Evolutionary conservation across 768 basidiomycete species (phyloP).

Genomic region (Lactifluus piperatus): DNA sequence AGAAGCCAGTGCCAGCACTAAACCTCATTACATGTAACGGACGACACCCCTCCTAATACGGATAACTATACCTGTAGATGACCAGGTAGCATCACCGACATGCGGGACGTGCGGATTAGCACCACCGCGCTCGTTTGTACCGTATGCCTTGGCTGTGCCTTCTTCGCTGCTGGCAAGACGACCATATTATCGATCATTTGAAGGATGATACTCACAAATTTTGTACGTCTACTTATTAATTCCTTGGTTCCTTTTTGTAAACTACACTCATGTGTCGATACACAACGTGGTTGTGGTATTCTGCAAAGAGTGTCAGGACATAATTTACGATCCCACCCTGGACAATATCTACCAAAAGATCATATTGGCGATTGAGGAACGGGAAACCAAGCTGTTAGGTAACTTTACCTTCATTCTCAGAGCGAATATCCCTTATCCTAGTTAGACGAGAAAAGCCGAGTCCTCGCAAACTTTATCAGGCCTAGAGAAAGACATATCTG

Average conservation of each 20-base stretch:
- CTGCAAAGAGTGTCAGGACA: conserved; percentile 67
- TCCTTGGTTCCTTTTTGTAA: not conserved
- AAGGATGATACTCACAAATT: conserved; percentile 50
- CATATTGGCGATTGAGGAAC: conserved; percentile 50
- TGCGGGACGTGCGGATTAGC: conserved; percentile 52
- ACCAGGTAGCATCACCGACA: conserved; percentile 46
- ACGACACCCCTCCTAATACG: too few species aligned
- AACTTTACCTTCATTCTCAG: conserved; percentile 1
- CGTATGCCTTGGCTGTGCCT: conserved; percentile 65
- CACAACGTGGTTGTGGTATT: conserved; percentile 65
- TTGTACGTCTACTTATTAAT: conserved; percentile 38
- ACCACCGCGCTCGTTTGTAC: conserved; percentile 57
- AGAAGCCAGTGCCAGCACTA: too few species aligned
- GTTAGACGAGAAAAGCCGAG: conserved; percentile 28
- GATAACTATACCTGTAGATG: too few species aligned
- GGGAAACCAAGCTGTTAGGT: conserved; percentile 54
- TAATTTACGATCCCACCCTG: conserved; percentile 52
- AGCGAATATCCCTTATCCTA: conserved; percentile 21
- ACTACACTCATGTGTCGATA: conserved; percentile 52
- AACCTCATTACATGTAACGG: too few species aligned
- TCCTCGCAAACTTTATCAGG: conserved; percentile 38
- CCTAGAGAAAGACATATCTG: conserved; percentile 34
- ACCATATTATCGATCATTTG: conserved; percentile 53
- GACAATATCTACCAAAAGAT: conserved; percentile 38
- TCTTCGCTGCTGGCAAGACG: conserved; percentile 56